A percentile compares a stretch with the other conserved stretches of the same genome.
phyloP scores from a whole-genome alignment of 2,329 filamentous ascomycete genomes.

The Teratosphaeria pseudoeucalypti region DNA sequence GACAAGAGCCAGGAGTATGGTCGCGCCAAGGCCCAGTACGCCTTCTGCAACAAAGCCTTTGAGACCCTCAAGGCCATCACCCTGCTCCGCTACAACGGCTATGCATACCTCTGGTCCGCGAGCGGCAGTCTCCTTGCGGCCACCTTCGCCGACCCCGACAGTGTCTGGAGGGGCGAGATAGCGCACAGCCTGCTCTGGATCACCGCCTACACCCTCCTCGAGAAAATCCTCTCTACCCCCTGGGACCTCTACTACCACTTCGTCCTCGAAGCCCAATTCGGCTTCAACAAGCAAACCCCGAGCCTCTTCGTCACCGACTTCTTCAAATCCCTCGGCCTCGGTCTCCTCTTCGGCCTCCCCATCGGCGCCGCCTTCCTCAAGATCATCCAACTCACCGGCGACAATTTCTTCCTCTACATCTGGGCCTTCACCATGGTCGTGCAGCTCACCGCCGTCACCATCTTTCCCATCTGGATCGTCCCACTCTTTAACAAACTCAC shows the following conservation, averaged over 20 bases:
- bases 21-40: conserved; percentile 87
- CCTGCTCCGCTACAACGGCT: conserved; percentile 81
- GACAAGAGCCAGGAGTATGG: conserved; percentile 82
- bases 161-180: conserved; percentile 73
- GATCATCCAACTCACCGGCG: conserved; percentile 89
- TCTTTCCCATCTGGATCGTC: conserved; percentile 89
- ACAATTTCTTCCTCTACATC: conserved; percentile 94
- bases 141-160: conserved; percentile 49
- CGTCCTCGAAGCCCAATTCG: conserved; percentile 90
- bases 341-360: conserved; percentile 69
- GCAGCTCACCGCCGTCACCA: conserved; percentile 88
- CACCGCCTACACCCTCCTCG: conserved; percentile 72
- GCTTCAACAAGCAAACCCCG: conserved; percentile 96
- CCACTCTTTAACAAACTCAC: conserved; percentile 98
- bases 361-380: conserved; percentile 85
- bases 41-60: conserved; percentile 70
- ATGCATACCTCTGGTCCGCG: conserved; percentile 81
- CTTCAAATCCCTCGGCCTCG: conserved; percentile 79
- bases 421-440: conserved; percentile 86
- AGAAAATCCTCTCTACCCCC: conserved; percentile 69
- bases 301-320: conserved; percentile 82
- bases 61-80: conserved; percentile 78
- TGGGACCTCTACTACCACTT: conserved; percentile 87
- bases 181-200: conserved; percentile 88
- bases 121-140: conserved; percentile 63